phyloP scores from a whole-genome alignment of 2,329 filamentous ascomycete species.

The Sporothrix luriei region DNA sequence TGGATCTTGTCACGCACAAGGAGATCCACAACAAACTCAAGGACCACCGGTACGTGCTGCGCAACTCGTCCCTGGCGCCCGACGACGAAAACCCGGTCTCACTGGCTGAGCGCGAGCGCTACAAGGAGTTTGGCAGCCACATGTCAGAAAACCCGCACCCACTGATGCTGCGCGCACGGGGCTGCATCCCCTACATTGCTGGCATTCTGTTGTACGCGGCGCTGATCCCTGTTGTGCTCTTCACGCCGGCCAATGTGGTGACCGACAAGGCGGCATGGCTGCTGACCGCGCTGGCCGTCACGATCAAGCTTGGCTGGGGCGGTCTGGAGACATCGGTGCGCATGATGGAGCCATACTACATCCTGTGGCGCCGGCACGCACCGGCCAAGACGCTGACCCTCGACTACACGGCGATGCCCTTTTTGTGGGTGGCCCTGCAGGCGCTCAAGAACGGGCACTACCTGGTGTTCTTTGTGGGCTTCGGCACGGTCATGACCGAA shows the following conservation, averaged over 20 bases:
- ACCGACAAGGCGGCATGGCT: conserved; percentile 66
- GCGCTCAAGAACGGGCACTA: conserved; percentile 66
- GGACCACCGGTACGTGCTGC: conserved; percentile 66
- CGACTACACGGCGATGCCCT: conserved; percentile 73
- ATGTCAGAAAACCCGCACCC: conserved; percentile 66
- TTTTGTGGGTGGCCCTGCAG: conserved; percentile 64
- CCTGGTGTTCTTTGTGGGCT: conserved; percentile 68
- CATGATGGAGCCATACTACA: conserved; percentile 74
- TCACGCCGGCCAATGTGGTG: conserved; percentile 56
- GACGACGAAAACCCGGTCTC: conserved; percentile 55
- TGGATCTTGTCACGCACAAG: conserved; percentile 67
- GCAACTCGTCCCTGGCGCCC: conserved; percentile 70
- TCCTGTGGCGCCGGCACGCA: conserved; percentile 67
- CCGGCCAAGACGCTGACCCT: conserved; percentile 67
- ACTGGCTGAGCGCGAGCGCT: conserved; percentile 47
- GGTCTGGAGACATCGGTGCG: conserved; percentile 69
- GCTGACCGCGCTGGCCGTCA: conserved; percentile 65
- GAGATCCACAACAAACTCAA: conserved; percentile 71
- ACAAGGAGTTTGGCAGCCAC: conserved; percentile 49
- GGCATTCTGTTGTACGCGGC: conserved; percentile 59
- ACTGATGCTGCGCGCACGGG: conserved; percentile 64
- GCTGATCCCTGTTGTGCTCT: conserved; percentile 65
- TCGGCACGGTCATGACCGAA: conserved; percentile 72
- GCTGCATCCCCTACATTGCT: conserved; percentile 62
- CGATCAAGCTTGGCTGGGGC: conserved; percentile 69